phyloP scores from a whole-genome alignment of 306 rosid species.

The Nissolia schottii region DNA sequence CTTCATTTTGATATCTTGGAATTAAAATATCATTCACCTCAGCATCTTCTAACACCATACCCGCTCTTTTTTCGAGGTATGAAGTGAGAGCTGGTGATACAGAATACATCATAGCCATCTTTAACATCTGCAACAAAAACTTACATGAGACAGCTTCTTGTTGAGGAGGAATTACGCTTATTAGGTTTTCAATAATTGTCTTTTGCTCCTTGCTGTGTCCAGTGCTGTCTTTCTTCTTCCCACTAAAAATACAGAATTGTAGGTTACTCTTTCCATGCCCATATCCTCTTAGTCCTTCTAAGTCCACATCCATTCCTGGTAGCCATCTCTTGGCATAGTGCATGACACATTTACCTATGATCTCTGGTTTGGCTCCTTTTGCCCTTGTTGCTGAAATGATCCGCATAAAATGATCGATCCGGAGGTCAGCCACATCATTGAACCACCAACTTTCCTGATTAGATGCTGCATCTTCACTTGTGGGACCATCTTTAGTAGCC shows the following conservation, averaged over 20 bases:
- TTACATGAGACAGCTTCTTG: slow-evolving; percentile 76
- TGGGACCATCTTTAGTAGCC: slow-evolving; percentile 52
- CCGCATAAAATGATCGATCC: slow-evolving; percentile 67
- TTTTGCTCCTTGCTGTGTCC: slow-evolving; percentile 63
- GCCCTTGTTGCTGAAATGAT: slow-evolving; percentile 63
- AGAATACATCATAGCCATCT: slow-evolving; percentile 81
- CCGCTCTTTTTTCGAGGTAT: slow-evolving; percentile 85
- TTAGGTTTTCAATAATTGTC: slow-evolving; percentile 64
- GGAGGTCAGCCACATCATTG: slow-evolving; percentile 43
- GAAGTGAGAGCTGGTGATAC: slow-evolving; percentile 74
- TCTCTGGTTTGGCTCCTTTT: slow-evolving; percentile 61
- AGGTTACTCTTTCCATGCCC: slow-evolving; percentile 60
- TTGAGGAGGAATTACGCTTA: slow-evolving; percentile 80
- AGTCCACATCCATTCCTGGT: slow-evolving; percentile 57
- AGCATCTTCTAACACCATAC: slow-evolving; percentile 81
- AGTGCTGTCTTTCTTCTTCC: slow-evolving; percentile 44
- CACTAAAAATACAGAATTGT: slow-evolving; percentile 53
- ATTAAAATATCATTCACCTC: slow-evolving; percentile 77
- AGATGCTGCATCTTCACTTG: slow-evolving; percentile 25
- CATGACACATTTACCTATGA: slow-evolving; percentile 68
- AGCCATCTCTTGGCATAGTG: slow-evolving; percentile 75
- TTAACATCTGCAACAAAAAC: slow-evolving; percentile 71
- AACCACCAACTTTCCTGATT: slow-evolving; percentile 71
- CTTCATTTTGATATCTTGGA: slow-evolving; percentile 65
- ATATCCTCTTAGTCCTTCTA: slow-evolving; percentile 68